These are phyloP conservation scores for Eragrostis curvula DNA, from an alignment of 176 grass and related monocot genomes.

Conservation along the genomic window DNA sequence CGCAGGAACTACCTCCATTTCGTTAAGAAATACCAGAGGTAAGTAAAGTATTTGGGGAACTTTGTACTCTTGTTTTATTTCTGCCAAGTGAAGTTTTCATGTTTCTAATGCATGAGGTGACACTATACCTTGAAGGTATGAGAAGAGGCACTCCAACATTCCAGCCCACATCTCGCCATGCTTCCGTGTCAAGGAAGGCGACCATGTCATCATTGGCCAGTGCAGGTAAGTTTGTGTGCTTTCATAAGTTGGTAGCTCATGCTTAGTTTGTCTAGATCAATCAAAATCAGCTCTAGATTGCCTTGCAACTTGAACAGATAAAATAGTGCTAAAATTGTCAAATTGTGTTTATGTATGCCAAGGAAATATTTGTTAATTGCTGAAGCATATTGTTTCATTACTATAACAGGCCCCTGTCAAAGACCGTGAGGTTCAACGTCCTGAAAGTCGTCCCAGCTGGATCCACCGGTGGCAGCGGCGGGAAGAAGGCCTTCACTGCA, in stretches of 20 bases:
- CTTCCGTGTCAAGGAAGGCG: slow-evolving; percentile 87
- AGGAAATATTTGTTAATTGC: background rate
- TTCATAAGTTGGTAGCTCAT: background rate
- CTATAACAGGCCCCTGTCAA: slow-evolving; percentile 74
- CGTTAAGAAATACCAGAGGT: slow-evolving; percentile 93
- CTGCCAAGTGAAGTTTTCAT: background rate
- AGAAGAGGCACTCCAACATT: slow-evolving; percentile 92
- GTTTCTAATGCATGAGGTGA: background rate
- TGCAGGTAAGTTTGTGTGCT: slow-evolving; percentile 57
- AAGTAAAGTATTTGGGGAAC: background rate
- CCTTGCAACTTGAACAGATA: background rate
- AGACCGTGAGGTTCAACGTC: slow-evolving; percentile 93
- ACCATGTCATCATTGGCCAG: slow-evolving; percentile 94
- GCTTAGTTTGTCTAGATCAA: background rate
- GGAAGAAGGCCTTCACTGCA: slow-evolving; percentile 85
- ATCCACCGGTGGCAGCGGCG: slow-evolving; percentile 44
- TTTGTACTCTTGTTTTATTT: background rate
- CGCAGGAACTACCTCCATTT: slow-evolving; percentile 93
- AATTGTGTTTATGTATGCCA: no score
- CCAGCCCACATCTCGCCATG: slow-evolving; percentile 82
- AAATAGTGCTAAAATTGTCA: background rate
- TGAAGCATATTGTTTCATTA: background rate
- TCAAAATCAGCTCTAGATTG: background rate
- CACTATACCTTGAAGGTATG: slow-evolving; percentile 54
- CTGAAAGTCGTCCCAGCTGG: slow-evolving; percentile 90